Evolutionary conservation across 1,139 yeast species (phyloP), one percentile per base, ranked within the genome.

Genomic region (Hansenula lynferdii): DNA sequence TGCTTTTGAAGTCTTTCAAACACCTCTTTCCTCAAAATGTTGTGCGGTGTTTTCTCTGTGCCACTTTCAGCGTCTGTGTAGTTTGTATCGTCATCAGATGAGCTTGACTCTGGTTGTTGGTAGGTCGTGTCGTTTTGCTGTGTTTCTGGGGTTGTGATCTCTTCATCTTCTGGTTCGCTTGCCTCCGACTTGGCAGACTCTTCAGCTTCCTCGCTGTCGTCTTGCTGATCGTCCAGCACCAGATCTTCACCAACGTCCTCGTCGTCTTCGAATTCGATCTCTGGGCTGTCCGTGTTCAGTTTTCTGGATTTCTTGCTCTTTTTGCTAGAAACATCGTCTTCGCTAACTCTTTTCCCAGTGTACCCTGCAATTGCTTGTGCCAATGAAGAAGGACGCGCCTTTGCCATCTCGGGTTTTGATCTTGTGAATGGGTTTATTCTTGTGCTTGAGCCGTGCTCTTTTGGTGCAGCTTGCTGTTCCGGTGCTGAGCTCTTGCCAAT

Each of bases 361-460:
- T 74, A 74, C 2, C 75, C 75, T 11, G 75, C 75, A 17, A 74
- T 67, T 5, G 78, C 79, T 48, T 72, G 77, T 1, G 77, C 76
- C 67, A 74, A 62, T 16, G 76, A 67, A 38, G 58, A 60, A 5
- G 73, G 73, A 45, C 64, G 61, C 17, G 28, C 25, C 19, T 30
- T 30, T 6, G 32, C 24, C 27, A 31, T 37, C 8, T 22, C 27
- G 8, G 32, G 8, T 5, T 23, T 15, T n/a, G 23, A n/a, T n/a
- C n/a, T n/a, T n/a, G n/a, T n/a, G n/a, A n/a, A n/a, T n/a, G n/a
- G n/a, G n/a, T n/a, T n/a, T n/a, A n/a, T 22, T 31, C 20, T 27
- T 27, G 29, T 27, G 5, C n/a, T n/a, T n/a, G n/a, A n/a, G n/a
- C n/a, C n/a, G n/a, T n/a, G n/a, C n/a, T 31, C 27, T 14, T 8